Evolutionary conservation across 2,329 filamentous ascomycete genomes (phyloP).

Genomic region (Aspergillus caelatus): DNA sequence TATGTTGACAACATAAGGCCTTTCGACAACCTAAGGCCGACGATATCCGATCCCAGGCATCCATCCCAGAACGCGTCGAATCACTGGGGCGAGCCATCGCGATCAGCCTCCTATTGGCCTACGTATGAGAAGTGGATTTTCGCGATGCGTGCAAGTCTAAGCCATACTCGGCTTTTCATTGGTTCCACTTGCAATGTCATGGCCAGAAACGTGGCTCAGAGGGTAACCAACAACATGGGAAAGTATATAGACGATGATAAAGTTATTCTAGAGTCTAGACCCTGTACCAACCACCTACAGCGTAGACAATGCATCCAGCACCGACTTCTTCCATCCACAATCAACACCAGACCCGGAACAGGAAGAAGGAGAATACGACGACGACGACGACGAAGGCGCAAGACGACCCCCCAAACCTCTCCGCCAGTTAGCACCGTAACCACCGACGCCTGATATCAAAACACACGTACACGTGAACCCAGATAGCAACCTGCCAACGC

Average conservation of each 20-base stretch:
- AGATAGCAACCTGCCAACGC: slow-evolving; percentile 17
- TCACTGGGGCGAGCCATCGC: background rate
- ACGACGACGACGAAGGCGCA: background rate
- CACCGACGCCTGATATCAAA: background rate
- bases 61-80: background rate
- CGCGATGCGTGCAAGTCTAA: background rate
- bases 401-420: background rate
- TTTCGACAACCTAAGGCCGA: background rate
- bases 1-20: background rate
- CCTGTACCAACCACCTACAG: too few relatives aligned
- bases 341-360: background rate
- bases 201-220: background rate
- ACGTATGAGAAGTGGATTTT: background rate
- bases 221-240: too few relatives aligned
- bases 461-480: too few relatives aligned
- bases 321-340: background rate
- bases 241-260: too few relatives aligned
- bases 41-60: background rate
- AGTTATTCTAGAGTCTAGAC: too few relatives aligned
- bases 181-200: background rate
- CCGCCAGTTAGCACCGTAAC: background rate
- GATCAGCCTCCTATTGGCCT: background rate
- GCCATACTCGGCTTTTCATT: background rate
- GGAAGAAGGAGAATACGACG: background rate
- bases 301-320: too few relatives aligned